These are phyloP conservation scores for Brassica juncea DNA, from an alignment of 345 rosid species.

Conservation along the genomic window DNA sequence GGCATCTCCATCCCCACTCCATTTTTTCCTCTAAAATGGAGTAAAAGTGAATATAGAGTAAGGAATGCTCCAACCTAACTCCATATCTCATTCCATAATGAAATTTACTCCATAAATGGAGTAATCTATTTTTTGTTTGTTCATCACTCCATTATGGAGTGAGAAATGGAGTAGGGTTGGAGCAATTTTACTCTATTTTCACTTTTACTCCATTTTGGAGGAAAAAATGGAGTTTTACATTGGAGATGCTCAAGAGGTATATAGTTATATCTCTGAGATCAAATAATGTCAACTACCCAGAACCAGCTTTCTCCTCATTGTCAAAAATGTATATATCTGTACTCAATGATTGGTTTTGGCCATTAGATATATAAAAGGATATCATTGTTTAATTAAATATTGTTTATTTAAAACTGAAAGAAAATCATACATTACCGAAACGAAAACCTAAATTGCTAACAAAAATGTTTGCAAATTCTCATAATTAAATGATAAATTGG, in stretches of 20 bases:
- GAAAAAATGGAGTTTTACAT: too few relatives aligned
- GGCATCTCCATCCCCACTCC: too few relatives aligned
- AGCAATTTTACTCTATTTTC: too few relatives aligned
- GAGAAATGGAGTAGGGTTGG: too few relatives aligned
- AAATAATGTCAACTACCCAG: conserved; percentile 14
- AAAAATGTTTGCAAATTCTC: background rate
- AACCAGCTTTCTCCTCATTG: conserved; percentile 3
- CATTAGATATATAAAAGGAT: background rate
- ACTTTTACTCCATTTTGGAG: too few relatives aligned
- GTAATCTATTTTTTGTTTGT: too few relatives aligned
- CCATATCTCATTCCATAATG: too few relatives aligned
- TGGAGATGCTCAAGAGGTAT: background rate
- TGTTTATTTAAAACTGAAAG: background rate
- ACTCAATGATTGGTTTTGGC: conserved; percentile 17
- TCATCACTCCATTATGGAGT: too few relatives aligned
- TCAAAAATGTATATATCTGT: background rate
- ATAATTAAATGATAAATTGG: background rate
- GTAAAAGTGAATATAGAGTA: too few relatives aligned
- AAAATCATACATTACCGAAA: background rate
- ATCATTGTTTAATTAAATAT: background rate
- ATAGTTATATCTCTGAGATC: background rate
- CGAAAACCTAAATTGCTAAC: conserved; percentile 12
- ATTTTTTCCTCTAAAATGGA: too few relatives aligned
- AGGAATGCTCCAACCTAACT: too few relatives aligned
- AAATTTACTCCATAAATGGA: too few relatives aligned